Evolutionary conservation across 257 asterid species (phyloP).

Genomic region (Solanum clarkiae): DNA sequence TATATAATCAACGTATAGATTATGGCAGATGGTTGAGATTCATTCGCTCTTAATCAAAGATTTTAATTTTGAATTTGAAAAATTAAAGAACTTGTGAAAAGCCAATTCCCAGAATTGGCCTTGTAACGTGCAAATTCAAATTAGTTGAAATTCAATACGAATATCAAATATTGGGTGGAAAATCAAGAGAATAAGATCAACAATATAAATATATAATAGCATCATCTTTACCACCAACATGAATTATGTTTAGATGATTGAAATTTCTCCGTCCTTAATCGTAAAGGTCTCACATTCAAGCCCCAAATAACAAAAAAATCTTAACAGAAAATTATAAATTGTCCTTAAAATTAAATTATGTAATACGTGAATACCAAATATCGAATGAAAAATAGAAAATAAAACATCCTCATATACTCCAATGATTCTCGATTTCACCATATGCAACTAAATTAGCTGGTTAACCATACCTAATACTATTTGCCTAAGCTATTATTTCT

Average conservation of each 20-base stretch:
- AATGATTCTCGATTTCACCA: neutral
- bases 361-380: neutral
- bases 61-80: neutral
- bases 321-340: neutral
- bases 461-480: slow-evolving; percentile 5
- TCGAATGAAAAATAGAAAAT: accelerated
- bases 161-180: neutral
- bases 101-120: too few relatives aligned
- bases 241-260: neutral
- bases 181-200: neutral
- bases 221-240: neutral
- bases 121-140: too few relatives aligned
- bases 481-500: neutral
- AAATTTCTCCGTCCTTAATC: neutral
- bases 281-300: neutral
- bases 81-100: neutral
- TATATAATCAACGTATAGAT: too few relatives aligned
- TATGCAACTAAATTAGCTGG: slow-evolving; percentile 2
- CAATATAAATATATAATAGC: neutral
- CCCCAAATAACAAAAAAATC: neutral
- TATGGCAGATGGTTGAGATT: neutral
- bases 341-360: neutral
- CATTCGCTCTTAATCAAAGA: neutral
- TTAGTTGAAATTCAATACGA: too few relatives aligned
- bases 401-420: neutral